Evolutionary conservation across 2,329 filamentous ascomycete species (phyloP).

Genomic region (Colletotrichum sidae): DNA sequence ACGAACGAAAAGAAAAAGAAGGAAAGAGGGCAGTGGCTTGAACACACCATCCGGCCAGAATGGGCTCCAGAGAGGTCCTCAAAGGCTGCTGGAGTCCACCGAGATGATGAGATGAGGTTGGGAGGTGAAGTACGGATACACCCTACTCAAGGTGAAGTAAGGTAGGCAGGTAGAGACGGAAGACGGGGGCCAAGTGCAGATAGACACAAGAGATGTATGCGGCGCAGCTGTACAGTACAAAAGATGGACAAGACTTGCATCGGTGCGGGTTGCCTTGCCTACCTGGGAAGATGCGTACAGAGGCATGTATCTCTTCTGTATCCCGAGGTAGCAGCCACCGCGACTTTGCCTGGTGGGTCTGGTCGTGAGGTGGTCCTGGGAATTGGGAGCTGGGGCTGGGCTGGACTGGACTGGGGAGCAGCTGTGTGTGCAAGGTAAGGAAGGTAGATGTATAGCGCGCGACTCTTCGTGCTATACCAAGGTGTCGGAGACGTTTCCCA

Average conservation of each 20-base stretch:
- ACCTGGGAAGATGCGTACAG: too few relatives aligned
- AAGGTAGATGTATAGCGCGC: neutral
- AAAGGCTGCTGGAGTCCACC: too few relatives aligned
- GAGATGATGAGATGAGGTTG: too few relatives aligned
- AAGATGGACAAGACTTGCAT: neutral
- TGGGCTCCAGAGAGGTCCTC: too few relatives aligned
- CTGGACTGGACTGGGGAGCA: neutral
- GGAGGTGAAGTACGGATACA: too few relatives aligned
- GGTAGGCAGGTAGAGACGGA: neutral
- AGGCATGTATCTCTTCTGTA: too few relatives aligned
- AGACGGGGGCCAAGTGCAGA: conserved; percentile 6
- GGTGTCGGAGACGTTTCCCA: conserved; percentile 25
- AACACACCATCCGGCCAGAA: too few relatives aligned
- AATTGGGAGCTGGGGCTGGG: conserved; percentile 6
- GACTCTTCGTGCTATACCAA: neutral
- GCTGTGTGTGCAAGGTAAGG: too few relatives aligned
- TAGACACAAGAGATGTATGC: conserved; percentile 2
- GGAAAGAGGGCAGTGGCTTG: conserved; percentile 1
- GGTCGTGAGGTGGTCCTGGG: conserved; percentile 12
- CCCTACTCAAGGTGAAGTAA: neutral
- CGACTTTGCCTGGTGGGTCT: neutral
- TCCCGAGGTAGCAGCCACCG: too few relatives aligned
- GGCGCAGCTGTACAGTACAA: conserved; percentile 8
- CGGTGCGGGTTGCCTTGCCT: too few relatives aligned
- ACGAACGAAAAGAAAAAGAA: neutral